These are phyloP conservation scores for Corrigiola litoralis DNA, from an alignment of 179 eudicot species.

Conservation along the genomic window DNA sequence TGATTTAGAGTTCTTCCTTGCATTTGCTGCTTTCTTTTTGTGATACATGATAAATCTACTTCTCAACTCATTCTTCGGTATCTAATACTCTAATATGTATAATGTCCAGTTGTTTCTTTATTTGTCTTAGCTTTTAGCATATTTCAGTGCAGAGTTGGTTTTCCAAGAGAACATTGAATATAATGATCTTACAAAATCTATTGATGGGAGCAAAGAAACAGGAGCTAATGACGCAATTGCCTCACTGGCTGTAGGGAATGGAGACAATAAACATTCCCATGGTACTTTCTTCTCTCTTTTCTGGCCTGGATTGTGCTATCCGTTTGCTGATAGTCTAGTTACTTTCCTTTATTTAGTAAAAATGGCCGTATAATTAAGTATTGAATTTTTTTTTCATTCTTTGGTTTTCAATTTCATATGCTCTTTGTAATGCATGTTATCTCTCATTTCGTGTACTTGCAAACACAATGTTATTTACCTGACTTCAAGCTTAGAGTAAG, in stretches of 20 bases:
- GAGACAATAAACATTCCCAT: constrained; percentile 22
- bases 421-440: not conserved
- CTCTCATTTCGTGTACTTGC: not conserved
- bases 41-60: not conserved
- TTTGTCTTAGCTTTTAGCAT: constrained; percentile 1
- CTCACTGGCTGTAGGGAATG: constrained; percentile 19
- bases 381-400: not conserved
- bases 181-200: constrained; percentile 62
- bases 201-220: constrained; percentile 31
- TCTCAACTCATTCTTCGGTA: not conserved
- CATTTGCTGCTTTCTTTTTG: not conserved
- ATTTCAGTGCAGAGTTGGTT: constrained; percentile 73
- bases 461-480: not conserved
- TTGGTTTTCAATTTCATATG: not conserved
- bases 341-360: not conserved
- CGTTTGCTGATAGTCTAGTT: not conserved
- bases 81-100: not conserved
- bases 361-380: not conserved
- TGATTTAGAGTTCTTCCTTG: too few relatives aligned
- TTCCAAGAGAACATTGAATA: constrained; percentile 74
- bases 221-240: constrained; percentile 18
- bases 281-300: constrained; percentile 30
- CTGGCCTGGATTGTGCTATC: not conserved
- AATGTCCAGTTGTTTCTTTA: not conserved
- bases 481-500: not conserved